Conservation (phyloP, 345 rosid genomes). For the Combretum micranthum region DNA sequence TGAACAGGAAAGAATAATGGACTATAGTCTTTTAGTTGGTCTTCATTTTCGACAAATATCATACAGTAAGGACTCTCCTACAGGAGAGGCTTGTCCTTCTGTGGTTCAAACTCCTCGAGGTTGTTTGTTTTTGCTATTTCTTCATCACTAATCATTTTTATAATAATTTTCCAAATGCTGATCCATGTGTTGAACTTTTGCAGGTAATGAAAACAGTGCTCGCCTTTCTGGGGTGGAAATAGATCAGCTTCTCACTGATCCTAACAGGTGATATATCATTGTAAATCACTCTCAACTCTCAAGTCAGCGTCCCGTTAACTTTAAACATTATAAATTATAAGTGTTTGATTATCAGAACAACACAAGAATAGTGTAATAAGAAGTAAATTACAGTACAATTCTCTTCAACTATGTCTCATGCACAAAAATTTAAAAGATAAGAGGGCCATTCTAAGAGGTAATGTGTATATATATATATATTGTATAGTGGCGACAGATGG, state of each 20-base stretch:
- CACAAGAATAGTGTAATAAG: too few species aligned
- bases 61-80: constrained; percentile 9
- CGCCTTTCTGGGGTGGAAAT: constrained; percentile 50
- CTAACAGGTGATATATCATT: constrained; percentile 43
- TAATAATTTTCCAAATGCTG: constrained; percentile 16
- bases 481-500: too few species aligned
- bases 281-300: too few species aligned
- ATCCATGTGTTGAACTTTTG: constrained; percentile 10
- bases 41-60: constrained; percentile 43
- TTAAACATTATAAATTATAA: too few species aligned
- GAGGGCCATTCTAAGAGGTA: too few species aligned
- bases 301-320: too few species aligned
- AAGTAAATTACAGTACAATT: too few species aligned
- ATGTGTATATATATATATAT: too few species aligned
- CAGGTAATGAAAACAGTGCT: constrained; percentile 44
- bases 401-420: too few species aligned
- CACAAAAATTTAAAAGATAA: too few species aligned
- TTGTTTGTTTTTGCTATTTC: constrained; percentile 11
- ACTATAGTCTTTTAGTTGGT: constrained; percentile 65
- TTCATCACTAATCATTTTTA: not conserved
- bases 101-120: constrained; percentile 17
- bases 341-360: too few species aligned
- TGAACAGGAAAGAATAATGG: constrained; percentile 65
- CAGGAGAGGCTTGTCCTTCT: constrained; percentile 4
- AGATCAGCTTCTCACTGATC: constrained; percentile 52